A percentile compares a stretch with the other conserved stretches of the same genome.
phyloP scores from a whole-genome alignment of 768 basidiomycete species.

The Glaciozyma martinii region DNA sequence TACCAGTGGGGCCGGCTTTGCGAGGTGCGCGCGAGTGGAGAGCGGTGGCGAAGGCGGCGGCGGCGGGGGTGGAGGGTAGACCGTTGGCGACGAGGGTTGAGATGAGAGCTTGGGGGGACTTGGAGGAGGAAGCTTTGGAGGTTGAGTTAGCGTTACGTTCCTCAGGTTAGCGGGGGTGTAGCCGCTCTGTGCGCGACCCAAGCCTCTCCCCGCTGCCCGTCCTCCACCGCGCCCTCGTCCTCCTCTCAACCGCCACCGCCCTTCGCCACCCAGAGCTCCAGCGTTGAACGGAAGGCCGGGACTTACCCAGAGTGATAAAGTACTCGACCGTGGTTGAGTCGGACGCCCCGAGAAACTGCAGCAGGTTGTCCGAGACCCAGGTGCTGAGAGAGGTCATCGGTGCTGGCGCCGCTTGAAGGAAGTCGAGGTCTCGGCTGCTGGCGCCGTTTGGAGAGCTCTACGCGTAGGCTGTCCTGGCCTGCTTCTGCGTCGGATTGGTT shows the following conservation, averaged over 20 bases:
- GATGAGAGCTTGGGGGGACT: conserved; percentile 70
- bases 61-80: conserved; percentile 67
- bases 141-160: too few relatives aligned
- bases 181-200: too few relatives aligned
- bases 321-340: conserved; percentile 32
- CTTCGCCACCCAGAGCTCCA: too few relatives aligned
- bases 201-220: too few relatives aligned
- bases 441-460: too few relatives aligned
- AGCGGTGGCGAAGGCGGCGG: conserved; percentile 68
- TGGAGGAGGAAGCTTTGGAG: conserved; percentile 63
- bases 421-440: too few relatives aligned
- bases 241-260: not conserved
- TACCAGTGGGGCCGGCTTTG: conserved; percentile 58
- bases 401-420: too few relatives aligned
- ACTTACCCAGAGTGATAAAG: conserved; percentile 28
- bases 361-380: conserved; percentile 30
- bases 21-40: conserved; percentile 70
- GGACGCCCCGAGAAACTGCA: conserved; percentile 27
- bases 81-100: conserved; percentile 64
- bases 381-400: conserved; percentile 14
- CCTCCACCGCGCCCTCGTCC: too few relatives aligned
- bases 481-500: too few relatives aligned
- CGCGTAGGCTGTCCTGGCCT: too few relatives aligned
- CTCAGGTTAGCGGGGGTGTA: not conserved
- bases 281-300: not conserved